Base-by-base conservation (phyloP, 129 eudicot genomes). In the Flaveria brownii region DNA sequence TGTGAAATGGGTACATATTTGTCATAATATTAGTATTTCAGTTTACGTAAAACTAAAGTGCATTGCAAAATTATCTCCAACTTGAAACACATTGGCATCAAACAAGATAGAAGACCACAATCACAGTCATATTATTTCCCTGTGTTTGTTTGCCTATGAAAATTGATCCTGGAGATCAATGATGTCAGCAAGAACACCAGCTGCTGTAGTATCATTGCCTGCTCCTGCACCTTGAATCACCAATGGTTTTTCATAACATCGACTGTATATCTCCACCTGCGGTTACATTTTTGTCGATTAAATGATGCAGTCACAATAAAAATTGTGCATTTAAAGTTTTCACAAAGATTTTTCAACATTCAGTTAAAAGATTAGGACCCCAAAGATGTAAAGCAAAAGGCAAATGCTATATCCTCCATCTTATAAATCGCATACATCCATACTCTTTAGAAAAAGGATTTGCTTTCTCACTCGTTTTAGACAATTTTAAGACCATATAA, bases 191-290 rank as follows among this genome's bases (percentile, higher is more conserved):
- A 93, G 98, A 75, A 93, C 97, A 51, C 98, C 97, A 54, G 93
- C 88, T 9, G 98, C 98, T 36, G 98, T 93, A 50, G 98, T 88
- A 67, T 93, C 97, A 62, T 91, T 88, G 73, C 98, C 98, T 20
- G 98, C 97, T 77, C 98, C 98, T 51, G 98, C 96, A 56, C 96
- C 98, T 83, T 93, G 98, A 64, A 93, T 87, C 64, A 93, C 97
- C 86, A 93, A 84, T 6, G 97, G 97, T 28, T 84, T 62, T 14
- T 67, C 77, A 23, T 93, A 93, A 74, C 98, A 93, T 5, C 97
- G 85, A 78, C 89, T 90, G 76, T 87, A 93, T 82, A 93, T 80
- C 84, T 93, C 97, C 85, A 93, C 69, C 98, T 93, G 88, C 83
- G 80, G 63, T 70, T 22, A 47, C 12, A 76, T 54, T 70, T 36